A percentile compares a stretch with the other conserved stretches of the same genome.
phyloP scores from a whole-genome alignment of 2,329 filamentous ascomycete genomes.

The Plenodomus biglobosus region DNA sequence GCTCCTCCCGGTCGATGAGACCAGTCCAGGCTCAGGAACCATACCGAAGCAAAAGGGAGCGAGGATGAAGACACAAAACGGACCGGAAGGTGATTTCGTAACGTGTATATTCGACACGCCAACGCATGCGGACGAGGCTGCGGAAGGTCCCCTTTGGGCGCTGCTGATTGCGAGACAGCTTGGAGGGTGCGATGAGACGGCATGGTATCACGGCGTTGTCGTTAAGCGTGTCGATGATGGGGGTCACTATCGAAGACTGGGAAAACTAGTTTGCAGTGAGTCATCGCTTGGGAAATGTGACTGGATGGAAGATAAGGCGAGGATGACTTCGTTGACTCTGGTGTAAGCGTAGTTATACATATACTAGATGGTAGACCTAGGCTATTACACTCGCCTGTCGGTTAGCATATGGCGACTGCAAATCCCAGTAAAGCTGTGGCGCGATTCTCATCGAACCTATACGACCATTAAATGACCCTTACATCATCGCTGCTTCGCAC shows the following conservation, averaged over 20 bases:
- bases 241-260: neutral
- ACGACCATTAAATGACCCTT: neutral
- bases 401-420: neutral
- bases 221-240: neutral
- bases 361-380: neutral
- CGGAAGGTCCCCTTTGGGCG: too few relatives aligned
- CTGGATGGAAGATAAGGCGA: neutral
- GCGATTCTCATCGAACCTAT: too few relatives aligned
- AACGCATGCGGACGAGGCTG: too few relatives aligned
- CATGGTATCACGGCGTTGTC: neutral
- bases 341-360: neutral
- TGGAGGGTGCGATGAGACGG: too few relatives aligned
- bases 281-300: neutral
- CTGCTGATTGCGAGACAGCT: too few relatives aligned
- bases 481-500: neutral
- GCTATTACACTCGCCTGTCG: neutral
- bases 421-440: neutral
- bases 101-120: too few relatives aligned
- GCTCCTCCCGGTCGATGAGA: too few relatives aligned
- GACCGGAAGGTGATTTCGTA: too few relatives aligned
- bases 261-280: neutral
- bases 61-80: too few relatives aligned
- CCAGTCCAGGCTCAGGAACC: too few relatives aligned
- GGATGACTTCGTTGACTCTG: neutral
- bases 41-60: too few relatives aligned